phyloP scores from a whole-genome alignment of 2,329 filamentous ascomycete species.

The Epichloe amarillans region DNA sequence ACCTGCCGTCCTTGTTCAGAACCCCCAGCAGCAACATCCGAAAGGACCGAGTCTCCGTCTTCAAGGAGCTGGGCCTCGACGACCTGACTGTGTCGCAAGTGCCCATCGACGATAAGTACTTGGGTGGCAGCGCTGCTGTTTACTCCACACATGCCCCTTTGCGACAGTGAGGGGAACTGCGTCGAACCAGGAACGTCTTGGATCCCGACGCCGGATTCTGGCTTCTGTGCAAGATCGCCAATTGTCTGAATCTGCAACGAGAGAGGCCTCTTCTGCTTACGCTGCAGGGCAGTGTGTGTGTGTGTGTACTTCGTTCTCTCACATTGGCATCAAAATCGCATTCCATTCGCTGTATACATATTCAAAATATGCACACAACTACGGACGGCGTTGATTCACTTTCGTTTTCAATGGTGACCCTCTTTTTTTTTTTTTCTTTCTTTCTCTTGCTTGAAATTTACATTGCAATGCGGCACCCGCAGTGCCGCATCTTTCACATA shows the following conservation, averaged over 20 bases:
- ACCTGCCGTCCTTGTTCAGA: constrained; percentile 24
- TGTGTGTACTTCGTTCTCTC: not conserved
- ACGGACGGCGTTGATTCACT: not conserved
- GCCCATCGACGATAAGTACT: not conserved
- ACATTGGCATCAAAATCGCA: not conserved
- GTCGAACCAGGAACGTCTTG: not conserved
- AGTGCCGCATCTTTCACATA: not conserved
- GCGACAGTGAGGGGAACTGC: not conserved
- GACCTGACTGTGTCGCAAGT: constrained; percentile 9
- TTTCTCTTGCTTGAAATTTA: not conserved
- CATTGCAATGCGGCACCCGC: not conserved
- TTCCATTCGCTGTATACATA: not conserved
- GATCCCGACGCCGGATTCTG: not conserved
- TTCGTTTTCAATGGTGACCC: not conserved
- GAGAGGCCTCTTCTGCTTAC: not conserved
- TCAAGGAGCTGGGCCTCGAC: constrained; percentile 36
- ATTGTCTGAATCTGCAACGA: not conserved
- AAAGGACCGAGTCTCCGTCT: constrained; percentile 38
- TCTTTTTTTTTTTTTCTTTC: not conserved
- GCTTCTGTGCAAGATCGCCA: not conserved
- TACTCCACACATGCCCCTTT: not conserved
- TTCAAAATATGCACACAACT: not conserved
- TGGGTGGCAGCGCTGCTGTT: not conserved
- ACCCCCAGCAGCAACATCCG: constrained; percentile 29
- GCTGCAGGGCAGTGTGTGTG: not conserved